These are phyloP conservation scores for Sporothrix mexicana DNA, from an alignment of 2,329 filamentous ascomycete genomes.

Conservation along the genomic window DNA sequence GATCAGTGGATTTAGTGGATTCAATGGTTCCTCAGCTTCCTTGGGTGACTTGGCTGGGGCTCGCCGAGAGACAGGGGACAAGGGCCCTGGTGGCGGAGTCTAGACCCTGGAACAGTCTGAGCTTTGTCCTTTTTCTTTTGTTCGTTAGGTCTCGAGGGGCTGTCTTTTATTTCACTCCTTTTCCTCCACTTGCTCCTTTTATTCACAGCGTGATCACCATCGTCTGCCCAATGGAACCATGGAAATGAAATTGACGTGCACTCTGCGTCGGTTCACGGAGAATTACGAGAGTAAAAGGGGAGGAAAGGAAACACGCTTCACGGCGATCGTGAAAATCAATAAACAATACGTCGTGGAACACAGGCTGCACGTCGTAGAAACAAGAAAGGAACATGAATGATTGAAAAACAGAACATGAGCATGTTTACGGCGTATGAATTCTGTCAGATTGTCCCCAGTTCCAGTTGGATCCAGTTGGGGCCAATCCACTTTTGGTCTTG, in stretches of 20 bases:
- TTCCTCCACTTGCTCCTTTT: not conserved
- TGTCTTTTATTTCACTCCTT: not conserved
- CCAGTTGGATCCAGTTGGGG: not conserved
- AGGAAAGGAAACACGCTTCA: not conserved
- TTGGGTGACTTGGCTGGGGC: not conserved
- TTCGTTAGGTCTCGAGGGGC: not conserved
- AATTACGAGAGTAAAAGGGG: not conserved
- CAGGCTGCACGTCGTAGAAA: not conserved
- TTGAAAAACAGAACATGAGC: not conserved
- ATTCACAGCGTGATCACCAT: slow-evolving; percentile 7
- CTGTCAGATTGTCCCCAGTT: no score
- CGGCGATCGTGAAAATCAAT: not conserved
- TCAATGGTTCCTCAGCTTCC: no score
- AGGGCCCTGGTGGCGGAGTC: slow-evolving; percentile 16
- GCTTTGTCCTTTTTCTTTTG: not conserved
- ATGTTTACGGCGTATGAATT: not conserved
- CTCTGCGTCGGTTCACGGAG: not conserved
- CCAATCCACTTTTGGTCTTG: not conserved
- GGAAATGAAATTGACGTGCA: not conserved
- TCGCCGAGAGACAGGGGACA: not conserved
- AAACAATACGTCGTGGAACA: not conserved
- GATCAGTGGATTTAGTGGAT: no score
- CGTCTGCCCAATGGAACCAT: not conserved
- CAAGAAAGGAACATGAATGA: not conserved
- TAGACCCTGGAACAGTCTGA: not conserved